Evolutionary conservation across 495 filamentous ascomycete species (phyloP).

Genomic region (Penicillium mononematosum): DNA sequence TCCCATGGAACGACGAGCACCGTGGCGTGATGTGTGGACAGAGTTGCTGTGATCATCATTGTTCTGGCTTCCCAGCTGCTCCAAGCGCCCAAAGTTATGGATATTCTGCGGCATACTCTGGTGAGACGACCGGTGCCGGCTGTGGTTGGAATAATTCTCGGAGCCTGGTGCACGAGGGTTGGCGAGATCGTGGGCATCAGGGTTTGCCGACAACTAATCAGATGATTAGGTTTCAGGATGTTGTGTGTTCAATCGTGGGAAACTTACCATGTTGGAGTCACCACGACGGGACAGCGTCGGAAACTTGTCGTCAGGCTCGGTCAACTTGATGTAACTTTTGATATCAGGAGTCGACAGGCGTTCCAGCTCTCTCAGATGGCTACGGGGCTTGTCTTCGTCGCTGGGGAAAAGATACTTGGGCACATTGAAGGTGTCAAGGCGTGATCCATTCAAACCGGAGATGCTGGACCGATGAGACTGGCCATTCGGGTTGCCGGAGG

Average conservation of each 20-base stretch:
- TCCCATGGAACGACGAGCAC: constrained; percentile 58
- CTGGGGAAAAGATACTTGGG: constrained; percentile 80
- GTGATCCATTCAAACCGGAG: constrained; percentile 42
- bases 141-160: constrained; percentile 64
- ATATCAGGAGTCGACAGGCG: constrained; percentile 58
- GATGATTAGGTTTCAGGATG: not conserved
- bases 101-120: constrained; percentile 73
- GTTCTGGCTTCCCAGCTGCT: constrained; percentile 28
- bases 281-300: constrained; percentile 74
- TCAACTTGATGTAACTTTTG: constrained; percentile 70
- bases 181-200: constrained; percentile 78
- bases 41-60: constrained; percentile 22
- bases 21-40: constrained; percentile 32
- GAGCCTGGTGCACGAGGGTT: constrained; percentile 65
- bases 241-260: not conserved
- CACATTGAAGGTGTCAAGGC: constrained; percentile 71
- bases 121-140: constrained; percentile 74
- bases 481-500: constrained; percentile 62
- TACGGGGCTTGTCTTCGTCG: constrained; percentile 61
- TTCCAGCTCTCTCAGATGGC: constrained; percentile 48
- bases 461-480: constrained; percentile 51
- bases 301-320: constrained; percentile 76
- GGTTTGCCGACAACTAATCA: constrained; percentile 72
- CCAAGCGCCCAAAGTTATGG: constrained; percentile 39
- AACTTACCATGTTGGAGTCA: constrained; percentile 66